Evolutionary conservation across 2,329 filamentous ascomycete genomes (phyloP).

Genomic region (Alternaria triticimaculans): DNA sequence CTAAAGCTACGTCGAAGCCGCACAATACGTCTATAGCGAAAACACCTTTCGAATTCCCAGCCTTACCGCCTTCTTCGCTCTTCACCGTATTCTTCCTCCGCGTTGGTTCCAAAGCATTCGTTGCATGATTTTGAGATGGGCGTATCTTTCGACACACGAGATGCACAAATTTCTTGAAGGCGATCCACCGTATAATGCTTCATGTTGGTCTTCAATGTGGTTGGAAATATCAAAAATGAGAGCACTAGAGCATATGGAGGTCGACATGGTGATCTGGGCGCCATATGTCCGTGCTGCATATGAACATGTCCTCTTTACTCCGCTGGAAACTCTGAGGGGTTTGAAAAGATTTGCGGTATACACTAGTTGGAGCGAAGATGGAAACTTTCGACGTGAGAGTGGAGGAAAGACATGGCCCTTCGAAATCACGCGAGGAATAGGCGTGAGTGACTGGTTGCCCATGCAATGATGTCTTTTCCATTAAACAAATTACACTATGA

Average conservation of each 20-base stretch:
- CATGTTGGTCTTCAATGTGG: neutral
- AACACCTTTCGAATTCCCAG: neutral
- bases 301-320: neutral
- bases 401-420: neutral
- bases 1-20: too few relatives aligned
- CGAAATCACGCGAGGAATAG: neutral
- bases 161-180: neutral
- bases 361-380: neutral
- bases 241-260: neutral
- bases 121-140: neutral
- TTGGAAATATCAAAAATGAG: neutral
- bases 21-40: too few relatives aligned
- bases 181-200: neutral
- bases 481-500: too few relatives aligned
- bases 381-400: neutral
- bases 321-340: neutral
- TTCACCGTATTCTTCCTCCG: neutral
- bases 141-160: neutral
- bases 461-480: too few relatives aligned
- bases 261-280: neutral
- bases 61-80: neutral
- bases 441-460: neutral
- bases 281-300: neutral
- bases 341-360: neutral
- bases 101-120: neutral